Conservation (phyloP, 202 grass and related monocot genomes). For the Setaria viridis region DNA sequence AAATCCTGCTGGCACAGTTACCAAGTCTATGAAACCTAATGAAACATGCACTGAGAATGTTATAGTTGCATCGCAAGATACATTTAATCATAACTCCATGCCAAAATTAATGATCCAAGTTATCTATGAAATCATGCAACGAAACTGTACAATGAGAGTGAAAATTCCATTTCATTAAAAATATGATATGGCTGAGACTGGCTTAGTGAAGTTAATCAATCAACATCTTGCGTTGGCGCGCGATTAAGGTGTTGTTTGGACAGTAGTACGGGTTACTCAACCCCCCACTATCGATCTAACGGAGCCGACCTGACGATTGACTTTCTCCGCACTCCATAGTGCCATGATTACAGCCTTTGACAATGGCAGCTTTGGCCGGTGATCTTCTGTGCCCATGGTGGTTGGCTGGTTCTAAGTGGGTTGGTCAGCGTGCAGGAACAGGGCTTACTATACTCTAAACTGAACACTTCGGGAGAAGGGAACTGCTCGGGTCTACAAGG, state of each 20-base stretch:
- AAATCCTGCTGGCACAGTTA: no score
- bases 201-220: no score
- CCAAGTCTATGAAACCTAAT: no score
- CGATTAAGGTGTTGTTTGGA: slow-evolving; percentile 7
- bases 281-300: slow-evolving; percentile 16
- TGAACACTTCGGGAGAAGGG: not conserved
- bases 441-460: not conserved
- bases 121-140: no score
- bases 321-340: slow-evolving; percentile 43
- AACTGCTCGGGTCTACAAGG: no score
- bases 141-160: no score
- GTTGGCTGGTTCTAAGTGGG: slow-evolving; percentile 7
- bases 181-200: no score
- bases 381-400: slow-evolving; percentile 33
- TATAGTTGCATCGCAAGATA: no score
- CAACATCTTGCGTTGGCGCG: not conserved
- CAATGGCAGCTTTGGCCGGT: slow-evolving; percentile 36
- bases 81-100: no score
- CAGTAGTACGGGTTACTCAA: slow-evolving; percentile 42
- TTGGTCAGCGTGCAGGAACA: slow-evolving; percentile 33
- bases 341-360: slow-evolving; percentile 52
- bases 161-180: no score
- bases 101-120: no score
- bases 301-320: not conserved
- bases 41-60: no score